phyloP scores from a whole-genome alignment of 192 early-diverging fungal species.

The Physocladia obscura region DNA sequence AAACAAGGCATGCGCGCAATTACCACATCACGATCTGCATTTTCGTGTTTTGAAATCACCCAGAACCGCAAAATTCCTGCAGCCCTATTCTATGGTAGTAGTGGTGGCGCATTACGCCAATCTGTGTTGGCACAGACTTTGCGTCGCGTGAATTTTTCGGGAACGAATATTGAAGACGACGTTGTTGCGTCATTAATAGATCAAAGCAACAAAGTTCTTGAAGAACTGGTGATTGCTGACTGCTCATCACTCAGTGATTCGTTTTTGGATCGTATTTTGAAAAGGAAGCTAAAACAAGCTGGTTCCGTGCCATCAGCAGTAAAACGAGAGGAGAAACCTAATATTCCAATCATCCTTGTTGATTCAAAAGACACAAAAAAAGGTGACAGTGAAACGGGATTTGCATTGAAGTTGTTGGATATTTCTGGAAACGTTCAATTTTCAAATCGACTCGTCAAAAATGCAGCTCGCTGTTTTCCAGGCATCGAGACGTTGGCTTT shows the following conservation, averaged over 20 bases:
- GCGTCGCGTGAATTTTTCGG: slow-evolving; percentile 1
- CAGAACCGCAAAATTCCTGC: neutral
- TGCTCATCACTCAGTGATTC: slow-evolving; percentile 9
- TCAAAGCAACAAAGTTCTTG: neutral
- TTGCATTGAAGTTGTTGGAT: slow-evolving; percentile 1
- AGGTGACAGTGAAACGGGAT: neutral
- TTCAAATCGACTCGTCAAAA: neutral
- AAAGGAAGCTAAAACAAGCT: neutral
- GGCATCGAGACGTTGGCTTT: neutral
- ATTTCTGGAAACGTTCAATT: neutral
- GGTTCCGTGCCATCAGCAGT: no score
- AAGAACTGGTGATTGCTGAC: slow-evolving; percentile 10
- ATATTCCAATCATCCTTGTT: no score
- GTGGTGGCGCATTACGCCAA: neutral
- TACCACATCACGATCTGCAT: neutral
- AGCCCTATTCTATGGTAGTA: neutral
- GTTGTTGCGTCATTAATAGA: neutral
- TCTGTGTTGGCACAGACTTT: neutral
- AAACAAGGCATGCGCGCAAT: slow-evolving; percentile 7
- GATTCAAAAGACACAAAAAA: no score
- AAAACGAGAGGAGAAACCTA: no score
- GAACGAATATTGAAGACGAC: neutral
- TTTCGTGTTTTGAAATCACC: neutral
- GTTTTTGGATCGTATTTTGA: neutral
- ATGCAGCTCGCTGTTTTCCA: slow-evolving; percentile 15